Evolutionary conservation across 2,329 filamentous ascomycete genomes (phyloP).

Genomic region (Trichoderma atrobrunneum): DNA sequence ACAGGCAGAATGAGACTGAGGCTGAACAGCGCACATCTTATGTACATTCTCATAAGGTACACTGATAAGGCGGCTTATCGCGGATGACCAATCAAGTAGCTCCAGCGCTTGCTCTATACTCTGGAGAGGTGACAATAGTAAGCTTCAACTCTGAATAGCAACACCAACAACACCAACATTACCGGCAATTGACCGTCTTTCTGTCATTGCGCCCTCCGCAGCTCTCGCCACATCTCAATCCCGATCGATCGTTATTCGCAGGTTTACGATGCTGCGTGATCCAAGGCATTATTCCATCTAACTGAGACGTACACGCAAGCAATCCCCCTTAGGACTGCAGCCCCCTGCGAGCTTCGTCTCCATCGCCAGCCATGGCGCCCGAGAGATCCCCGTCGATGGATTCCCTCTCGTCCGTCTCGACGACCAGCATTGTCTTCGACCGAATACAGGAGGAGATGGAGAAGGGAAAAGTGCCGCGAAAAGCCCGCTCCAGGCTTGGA

Average conservation of each 20-base stretch:
- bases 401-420: slow-evolving; percentile 75
- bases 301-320: not conserved
- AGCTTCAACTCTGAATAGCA: not conserved
- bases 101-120: not conserved
- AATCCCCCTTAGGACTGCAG: not conserved
- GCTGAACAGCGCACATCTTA: not conserved
- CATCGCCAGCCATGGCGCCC: slow-evolving; percentile 9
- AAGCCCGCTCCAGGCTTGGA: slow-evolving; percentile 26
- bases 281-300: not conserved
- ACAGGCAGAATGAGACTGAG: not conserved
- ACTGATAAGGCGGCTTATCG: not conserved
- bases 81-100: not conserved
- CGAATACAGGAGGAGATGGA: slow-evolving; percentile 60
- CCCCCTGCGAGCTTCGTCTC: slow-evolving; percentile 5
- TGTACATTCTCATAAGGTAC: too few species aligned
- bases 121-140: not conserved
- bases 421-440: slow-evolving; percentile 79
- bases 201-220: not conserved
- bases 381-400: slow-evolving; percentile 43
- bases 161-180: not conserved
- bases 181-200: not conserved
- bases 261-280: not conserved
- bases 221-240: not conserved
- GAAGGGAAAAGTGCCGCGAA: slow-evolving; percentile 28
- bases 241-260: not conserved